These are phyloP conservation scores for Graphiopsis chlorocephala DNA, from an alignment of 2,329 filamentous ascomycete genomes.

Conservation along the genomic window DNA sequence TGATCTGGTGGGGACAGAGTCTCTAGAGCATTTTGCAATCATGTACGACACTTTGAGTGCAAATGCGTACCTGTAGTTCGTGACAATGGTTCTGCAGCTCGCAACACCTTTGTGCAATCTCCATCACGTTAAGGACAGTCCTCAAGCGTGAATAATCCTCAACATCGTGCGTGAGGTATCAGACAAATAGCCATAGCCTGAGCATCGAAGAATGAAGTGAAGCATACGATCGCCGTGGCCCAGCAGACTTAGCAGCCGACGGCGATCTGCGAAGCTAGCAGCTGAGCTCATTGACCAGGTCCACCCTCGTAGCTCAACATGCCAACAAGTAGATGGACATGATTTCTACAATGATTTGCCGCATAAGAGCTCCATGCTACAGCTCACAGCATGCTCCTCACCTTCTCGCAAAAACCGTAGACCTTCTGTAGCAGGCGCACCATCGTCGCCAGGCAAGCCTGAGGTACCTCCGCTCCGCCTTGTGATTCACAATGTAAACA, in stretches of 20 bases:
- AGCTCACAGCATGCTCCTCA: slow-evolving; percentile 1
- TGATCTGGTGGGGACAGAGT: not conserved
- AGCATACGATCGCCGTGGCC: not conserved
- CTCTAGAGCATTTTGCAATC: not conserved
- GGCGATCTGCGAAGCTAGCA: not conserved
- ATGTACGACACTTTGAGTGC: not conserved
- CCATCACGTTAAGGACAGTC: not conserved
- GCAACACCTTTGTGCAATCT: not conserved
- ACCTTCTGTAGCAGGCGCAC: not conserved
- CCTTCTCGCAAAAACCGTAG: not conserved
- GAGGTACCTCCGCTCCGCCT: not conserved
- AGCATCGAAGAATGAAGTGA: not conserved
- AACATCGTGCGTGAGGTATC: not conserved
- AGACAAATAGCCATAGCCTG: not conserved
- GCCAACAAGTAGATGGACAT: not conserved
- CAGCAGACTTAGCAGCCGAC: not conserved
- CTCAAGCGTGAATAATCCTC: not conserved
- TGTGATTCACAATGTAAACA: not conserved
- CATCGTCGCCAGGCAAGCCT: slow-evolving; percentile 2
- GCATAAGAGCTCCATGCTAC: not conserved
- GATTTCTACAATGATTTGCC: not conserved
- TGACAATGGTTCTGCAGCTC: not conserved
- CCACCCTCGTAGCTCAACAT: not conserved
- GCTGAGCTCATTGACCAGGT: not conserved
- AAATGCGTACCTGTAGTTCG: not conserved